These are phyloP conservation scores for Friedmanniomyces endolithicus DNA, from an alignment of 495 filamentous ascomycete species.

Conservation along the genomic window DNA sequence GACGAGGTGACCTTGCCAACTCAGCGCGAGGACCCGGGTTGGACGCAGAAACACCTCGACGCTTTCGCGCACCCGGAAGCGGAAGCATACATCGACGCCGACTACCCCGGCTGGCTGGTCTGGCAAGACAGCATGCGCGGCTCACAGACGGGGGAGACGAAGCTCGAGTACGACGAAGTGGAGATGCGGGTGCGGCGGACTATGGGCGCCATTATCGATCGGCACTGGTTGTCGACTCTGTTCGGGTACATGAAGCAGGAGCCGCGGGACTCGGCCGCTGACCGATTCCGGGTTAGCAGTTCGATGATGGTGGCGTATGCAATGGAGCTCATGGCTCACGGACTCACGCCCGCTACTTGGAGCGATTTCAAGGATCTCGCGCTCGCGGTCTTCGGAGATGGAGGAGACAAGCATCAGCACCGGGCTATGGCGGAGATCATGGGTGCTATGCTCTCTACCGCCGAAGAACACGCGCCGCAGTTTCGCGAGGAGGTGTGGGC, in stretches of 20 bases:
- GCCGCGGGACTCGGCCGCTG: constrained; percentile 66
- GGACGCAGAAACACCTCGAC: constrained; percentile 64
- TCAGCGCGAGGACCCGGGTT: constrained; percentile 55
- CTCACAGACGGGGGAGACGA: constrained; percentile 55
- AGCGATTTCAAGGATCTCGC: constrained; percentile 78
- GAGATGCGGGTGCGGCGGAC: constrained; percentile 64
- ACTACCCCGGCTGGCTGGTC: constrained; percentile 94
- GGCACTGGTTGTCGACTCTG: constrained; percentile 74
- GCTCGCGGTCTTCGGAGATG: constrained; percentile 67
- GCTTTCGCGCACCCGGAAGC: constrained; percentile 69
- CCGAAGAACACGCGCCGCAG: constrained; percentile 55
- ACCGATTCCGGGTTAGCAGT: constrained; percentile 80
- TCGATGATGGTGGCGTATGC: constrained; percentile 74
- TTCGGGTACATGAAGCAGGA: constrained; percentile 96
- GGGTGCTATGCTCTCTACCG: constrained; percentile 64
- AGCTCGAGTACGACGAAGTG: constrained; percentile 69
- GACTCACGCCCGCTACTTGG: constrained; percentile 60
- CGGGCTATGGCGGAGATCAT: constrained; percentile 92
- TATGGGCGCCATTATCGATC: constrained; percentile 68
- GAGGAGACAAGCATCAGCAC: constrained; percentile 95
- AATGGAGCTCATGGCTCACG: constrained; percentile 74
- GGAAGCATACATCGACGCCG: constrained; percentile 79
- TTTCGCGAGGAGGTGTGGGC: constrained; percentile 67
- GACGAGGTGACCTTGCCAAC: constrained; percentile 66
- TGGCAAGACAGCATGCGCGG: constrained; percentile 80